Evolutionary conservation across 805 yeast genomes (phyloP).

Genomic region (Kregervanrija delftensis): DNA sequence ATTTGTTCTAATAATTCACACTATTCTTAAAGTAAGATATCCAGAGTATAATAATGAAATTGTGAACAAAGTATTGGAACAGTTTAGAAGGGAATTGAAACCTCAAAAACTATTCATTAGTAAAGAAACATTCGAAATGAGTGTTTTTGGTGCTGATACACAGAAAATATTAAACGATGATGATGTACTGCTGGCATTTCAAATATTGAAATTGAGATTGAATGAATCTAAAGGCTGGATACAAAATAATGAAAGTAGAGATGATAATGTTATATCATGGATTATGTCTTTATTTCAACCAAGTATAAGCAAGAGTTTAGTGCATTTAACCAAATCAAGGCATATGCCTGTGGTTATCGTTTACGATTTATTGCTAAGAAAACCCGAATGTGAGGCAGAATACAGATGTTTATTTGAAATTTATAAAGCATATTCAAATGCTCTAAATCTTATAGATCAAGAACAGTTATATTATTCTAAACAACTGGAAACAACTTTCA

Average conservation of each 20-base stretch:
- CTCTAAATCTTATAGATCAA: conserved; percentile 21
- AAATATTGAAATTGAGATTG: conserved; percentile 18
- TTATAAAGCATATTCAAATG: conserved; percentile 14
- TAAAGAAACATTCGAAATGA: conserved; percentile 2
- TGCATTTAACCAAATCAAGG: conserved; percentile 10
- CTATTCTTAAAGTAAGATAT: conserved; percentile 9
- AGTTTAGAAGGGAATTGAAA: conserved; percentile 2
- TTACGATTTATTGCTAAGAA: conserved; percentile 24
- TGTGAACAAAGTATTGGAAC: background rate
- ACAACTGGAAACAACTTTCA: conserved; percentile 11
- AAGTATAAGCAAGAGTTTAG: conserved; percentile 12
- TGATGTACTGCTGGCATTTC: conserved; percentile 8
- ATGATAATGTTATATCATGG: conserved; percentile 20
- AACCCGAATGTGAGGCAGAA: conserved; percentile 20
- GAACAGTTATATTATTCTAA: conserved; percentile 20
- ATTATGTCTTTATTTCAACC: conserved; percentile 23
- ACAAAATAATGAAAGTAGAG: conserved; percentile 10
- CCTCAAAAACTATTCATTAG: conserved; percentile 4
- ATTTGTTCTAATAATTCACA: conserved; percentile 16
- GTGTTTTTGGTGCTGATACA: conserved; percentile 2
- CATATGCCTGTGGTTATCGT: conserved; percentile 21
- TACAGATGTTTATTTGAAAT: conserved; percentile 19
- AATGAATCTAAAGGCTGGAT: conserved; percentile 17
- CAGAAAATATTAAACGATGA: conserved; percentile 2
- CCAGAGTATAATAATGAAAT: conserved; percentile 9